These are phyloP conservation scores for Penicillium hesseltinei DNA, from an alignment of 2,329 filamentous ascomycete species.

Conservation along the genomic window DNA sequence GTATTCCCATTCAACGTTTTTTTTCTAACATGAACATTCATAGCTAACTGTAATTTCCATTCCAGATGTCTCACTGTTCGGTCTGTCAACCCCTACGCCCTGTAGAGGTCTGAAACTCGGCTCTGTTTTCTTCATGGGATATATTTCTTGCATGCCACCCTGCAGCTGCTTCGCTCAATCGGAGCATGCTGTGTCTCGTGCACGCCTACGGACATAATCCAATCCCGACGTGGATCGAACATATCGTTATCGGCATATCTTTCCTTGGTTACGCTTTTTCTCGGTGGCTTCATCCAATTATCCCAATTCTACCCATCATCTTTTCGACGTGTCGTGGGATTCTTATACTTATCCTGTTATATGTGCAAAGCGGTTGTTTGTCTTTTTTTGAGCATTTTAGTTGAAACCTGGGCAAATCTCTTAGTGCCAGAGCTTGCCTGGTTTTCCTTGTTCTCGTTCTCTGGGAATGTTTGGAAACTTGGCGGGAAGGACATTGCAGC, in stretches of 20 bases:
- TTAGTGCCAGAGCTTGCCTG: slow-evolving; percentile 14
- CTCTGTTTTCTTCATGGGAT: slow-evolving; percentile 19
- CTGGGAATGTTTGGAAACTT: slow-evolving; percentile 4
- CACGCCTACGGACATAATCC: slow-evolving; percentile 24
- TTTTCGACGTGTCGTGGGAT: slow-evolving; percentile 15
- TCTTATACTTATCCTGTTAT: slow-evolving; percentile 26
- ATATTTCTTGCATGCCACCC: slow-evolving; percentile 30
- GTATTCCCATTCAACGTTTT: slow-evolving; percentile 45
- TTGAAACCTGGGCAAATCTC: slow-evolving; percentile 16
- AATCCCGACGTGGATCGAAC: slow-evolving; percentile 22
- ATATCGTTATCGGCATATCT: slow-evolving; percentile 22
- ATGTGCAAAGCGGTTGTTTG: slow-evolving; percentile 24
- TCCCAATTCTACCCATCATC: slow-evolving; percentile 6
- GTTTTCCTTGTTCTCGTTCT: slow-evolving; percentile 9
- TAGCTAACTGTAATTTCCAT: background rate
- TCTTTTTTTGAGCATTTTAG: slow-evolving; percentile 20
- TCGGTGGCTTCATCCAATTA: slow-evolving; percentile 9
- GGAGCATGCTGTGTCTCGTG: slow-evolving; percentile 9
- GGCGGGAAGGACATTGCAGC: slow-evolving; percentile 18
- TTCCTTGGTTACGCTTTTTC: slow-evolving; percentile 14
- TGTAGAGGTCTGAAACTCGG: slow-evolving; percentile 32
- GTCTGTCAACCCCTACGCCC: slow-evolving; percentile 52
- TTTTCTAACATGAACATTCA: background rate
- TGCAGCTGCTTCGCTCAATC: slow-evolving; percentile 21
- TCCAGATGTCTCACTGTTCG: slow-evolving; percentile 50